Conservation (phyloP, 495 filamentous ascomycete genomes). For the Aspergillus ostianus region DNA sequence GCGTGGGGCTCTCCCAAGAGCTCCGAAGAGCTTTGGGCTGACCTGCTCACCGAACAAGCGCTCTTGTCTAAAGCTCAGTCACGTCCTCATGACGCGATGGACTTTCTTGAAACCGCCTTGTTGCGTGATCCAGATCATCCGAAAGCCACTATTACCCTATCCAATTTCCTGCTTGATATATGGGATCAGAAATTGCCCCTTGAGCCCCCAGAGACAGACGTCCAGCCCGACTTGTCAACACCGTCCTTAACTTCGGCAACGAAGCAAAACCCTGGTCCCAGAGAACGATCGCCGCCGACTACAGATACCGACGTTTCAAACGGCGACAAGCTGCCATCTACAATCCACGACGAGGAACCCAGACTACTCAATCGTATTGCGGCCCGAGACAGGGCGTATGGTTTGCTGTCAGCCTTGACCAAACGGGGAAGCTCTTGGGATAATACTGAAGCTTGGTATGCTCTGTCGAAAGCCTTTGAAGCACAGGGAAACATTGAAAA, state of each 20-base stretch:
- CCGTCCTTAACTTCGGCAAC: slow-evolving; percentile 23
- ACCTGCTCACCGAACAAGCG: slow-evolving; percentile 75
- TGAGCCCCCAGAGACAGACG: slow-evolving; percentile 35
- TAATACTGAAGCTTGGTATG: slow-evolving; percentile 89
- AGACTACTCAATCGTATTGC: slow-evolving; percentile 73
- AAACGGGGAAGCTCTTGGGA: slow-evolving; percentile 90
- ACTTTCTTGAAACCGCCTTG: slow-evolving; percentile 77
- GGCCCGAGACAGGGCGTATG: slow-evolving; percentile 82
- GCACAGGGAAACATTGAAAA: slow-evolving; percentile 78
- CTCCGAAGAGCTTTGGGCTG: slow-evolving; percentile 76
- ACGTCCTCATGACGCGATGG: slow-evolving; percentile 63
- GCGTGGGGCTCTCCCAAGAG: slow-evolving; percentile 75
- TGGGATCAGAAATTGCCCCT: slow-evolving; percentile 61
- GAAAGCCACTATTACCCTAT: slow-evolving; percentile 75
- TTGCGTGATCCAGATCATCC: slow-evolving; percentile 72
- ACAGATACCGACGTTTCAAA: slow-evolving; percentile 13
- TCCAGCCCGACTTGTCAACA: slow-evolving; percentile 31
- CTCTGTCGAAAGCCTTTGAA: slow-evolving; percentile 81
- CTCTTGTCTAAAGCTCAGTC: slow-evolving; percentile 61
- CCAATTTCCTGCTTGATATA: slow-evolving; percentile 82
- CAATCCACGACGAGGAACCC: slow-evolving; percentile 42
- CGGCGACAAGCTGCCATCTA: slow-evolving; percentile 10
- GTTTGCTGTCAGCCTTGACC: slow-evolving; percentile 74
- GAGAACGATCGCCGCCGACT: slow-evolving; percentile 5
- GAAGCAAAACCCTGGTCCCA: slow-evolving; percentile 20